A percentile compares a stretch with the other conserved stretches of the same genome.
phyloP scores from a whole-genome alignment of 495 filamentous ascomycete genomes.

The Neurospora sp. region DNA sequence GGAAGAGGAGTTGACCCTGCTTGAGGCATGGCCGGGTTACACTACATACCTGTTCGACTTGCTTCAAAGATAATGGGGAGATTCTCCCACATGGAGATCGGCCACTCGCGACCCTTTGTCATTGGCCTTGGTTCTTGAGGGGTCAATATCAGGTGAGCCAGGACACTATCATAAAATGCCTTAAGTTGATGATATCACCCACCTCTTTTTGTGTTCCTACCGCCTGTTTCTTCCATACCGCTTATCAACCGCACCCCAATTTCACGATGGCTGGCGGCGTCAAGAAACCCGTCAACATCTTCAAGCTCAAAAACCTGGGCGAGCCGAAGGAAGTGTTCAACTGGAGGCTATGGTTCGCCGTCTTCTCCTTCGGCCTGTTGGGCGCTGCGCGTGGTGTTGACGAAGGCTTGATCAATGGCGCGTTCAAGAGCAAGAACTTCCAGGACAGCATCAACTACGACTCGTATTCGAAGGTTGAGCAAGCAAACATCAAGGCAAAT shows the following conservation, averaged over 20 bases:
- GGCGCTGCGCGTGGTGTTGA: slow-evolving; percentile 65
- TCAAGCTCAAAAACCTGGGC: slow-evolving; percentile 42
- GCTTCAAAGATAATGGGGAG: not conserved
- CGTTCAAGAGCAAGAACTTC: slow-evolving; percentile 56
- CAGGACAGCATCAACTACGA: slow-evolving; percentile 48
- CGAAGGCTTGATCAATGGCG: slow-evolving; percentile 59
- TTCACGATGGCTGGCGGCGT: slow-evolving; percentile 49
- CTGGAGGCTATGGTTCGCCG: slow-evolving; percentile 56
- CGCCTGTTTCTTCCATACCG: not conserved
- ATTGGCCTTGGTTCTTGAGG: not conserved
- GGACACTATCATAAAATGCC: not conserved
- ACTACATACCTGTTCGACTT: not conserved
- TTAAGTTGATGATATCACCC: not conserved
- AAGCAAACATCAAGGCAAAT: slow-evolving; percentile 56
- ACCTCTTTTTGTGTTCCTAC: not conserved
- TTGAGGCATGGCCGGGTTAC: not conserved
- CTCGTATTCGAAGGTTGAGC: slow-evolving; percentile 40
- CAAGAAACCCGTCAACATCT: slow-evolving; percentile 59
- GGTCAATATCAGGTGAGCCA: not conserved
- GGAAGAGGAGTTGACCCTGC: not conserved
- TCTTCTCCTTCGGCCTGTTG: slow-evolving; percentile 57
- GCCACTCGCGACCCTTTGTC: not conserved
- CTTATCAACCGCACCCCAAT: not conserved
- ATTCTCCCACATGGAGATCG: not conserved
- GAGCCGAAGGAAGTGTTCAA: slow-evolving; percentile 54